Base-by-base conservation (phyloP, 106 monocot genomes). In the Dioscorea alata region DNA sequence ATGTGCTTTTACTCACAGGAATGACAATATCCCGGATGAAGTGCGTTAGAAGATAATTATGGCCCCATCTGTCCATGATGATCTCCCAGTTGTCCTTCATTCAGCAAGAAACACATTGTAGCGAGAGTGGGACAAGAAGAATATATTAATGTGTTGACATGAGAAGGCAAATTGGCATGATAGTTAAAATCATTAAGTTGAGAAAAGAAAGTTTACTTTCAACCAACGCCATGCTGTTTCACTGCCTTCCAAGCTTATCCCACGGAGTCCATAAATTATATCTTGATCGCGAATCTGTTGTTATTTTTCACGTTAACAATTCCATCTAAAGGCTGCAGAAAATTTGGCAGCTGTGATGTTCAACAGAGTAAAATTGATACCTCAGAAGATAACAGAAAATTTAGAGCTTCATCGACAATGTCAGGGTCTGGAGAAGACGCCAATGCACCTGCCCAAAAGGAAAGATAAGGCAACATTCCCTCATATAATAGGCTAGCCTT, bases 31-130 rank as follows among this genome's bases (percentile, higher is more conserved):
- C 58, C 12, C 57, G 33, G 20, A 69, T 24, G 20, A 69, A 69
- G 58, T 69, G 69, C 4, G 69, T 69, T 25, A 69, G 33, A 1
- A 69, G 33, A 59, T 59, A 34, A 42, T 69, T 58, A 35, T 69
- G 69, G 14, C 59, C 58, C 69, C 69, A 69, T 35, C 58, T 57
- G 16, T 59, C 69, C 13, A 50, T 49, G 23, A 68, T 68, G 14
- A 56, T 1, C 68, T 68, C 68, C 68, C 68, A 69, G 12, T 69
- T 69, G 25, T 21, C 69, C 69, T 69, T 35, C 69, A 69, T 22
- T 12, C 48, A 49, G n/a, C 10, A 35, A 31, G 9, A 34, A 42
- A 25, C 4, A 64, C 17, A 17, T 18, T 19, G 42, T 42, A 42
- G 6, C 6, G 42, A 42, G 42, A 42, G 42, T 42, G 42, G 42